A percentile compares a stretch with the other conserved stretches of the same genome.
Conservation (phyloP, 305 asterid genomes). For the Fraxinus latifolia region DNA sequence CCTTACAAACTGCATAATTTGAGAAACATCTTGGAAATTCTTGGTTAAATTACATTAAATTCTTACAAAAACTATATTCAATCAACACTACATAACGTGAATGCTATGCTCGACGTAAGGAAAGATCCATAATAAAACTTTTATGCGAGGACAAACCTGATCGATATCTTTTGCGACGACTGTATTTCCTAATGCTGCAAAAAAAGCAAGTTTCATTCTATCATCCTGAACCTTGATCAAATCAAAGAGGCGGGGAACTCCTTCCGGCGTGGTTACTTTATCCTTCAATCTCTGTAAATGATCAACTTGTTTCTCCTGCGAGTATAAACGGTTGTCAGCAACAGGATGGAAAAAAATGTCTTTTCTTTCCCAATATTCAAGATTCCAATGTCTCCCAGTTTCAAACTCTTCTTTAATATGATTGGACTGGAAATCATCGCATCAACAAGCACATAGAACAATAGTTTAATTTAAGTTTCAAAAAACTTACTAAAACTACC, state of each 20-base stretch:
- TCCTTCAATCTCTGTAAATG: conserved; percentile 60
- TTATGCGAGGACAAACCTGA: conserved; percentile 45
- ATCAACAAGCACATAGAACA: not conserved
- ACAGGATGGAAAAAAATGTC: not conserved
- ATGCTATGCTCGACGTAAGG: not conserved
- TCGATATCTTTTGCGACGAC: conserved; percentile 74
- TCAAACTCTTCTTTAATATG: not conserved
- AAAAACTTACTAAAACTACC: not conserved
- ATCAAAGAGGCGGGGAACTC: conserved; percentile 85
- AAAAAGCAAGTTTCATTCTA: conserved; percentile 85
- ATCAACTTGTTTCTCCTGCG: conserved; percentile 81
- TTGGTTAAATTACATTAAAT: not conserved
- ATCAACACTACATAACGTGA: not conserved
- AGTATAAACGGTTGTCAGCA: conserved; percentile 12
- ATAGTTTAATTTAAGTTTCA: not conserved
- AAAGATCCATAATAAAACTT: not conserved
- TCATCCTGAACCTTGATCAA: conserved; percentile 83
- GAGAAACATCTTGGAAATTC: not conserved
- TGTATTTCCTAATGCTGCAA: conserved; percentile 79
- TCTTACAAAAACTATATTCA: not conserved
- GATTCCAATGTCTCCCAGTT: not conserved
- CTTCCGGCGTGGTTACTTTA: conserved; percentile 67
- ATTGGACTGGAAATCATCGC: not conserved
- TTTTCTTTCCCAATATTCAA: not conserved
- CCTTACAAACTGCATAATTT: not conserved